Evolutionary conservation across 345 rosid genomes (phyloP).

Genomic region (Mercurialis annua): DNA sequence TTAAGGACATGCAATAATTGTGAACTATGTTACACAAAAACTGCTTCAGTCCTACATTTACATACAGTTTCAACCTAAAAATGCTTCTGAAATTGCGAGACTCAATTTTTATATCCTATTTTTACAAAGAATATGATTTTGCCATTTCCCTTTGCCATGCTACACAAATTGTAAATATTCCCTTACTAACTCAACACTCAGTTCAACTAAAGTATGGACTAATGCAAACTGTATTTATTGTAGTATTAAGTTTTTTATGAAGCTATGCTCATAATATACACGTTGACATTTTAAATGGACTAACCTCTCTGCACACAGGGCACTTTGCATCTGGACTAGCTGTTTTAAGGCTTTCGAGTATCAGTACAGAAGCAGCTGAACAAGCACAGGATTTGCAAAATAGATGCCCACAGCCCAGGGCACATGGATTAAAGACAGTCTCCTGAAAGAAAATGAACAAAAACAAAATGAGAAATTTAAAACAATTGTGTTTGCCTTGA

Average conservation of each 20-base stretch:
- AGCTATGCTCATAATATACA: too few relatives aligned
- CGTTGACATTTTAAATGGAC: background rate
- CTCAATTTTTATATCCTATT: too few relatives aligned
- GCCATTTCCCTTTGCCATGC: background rate
- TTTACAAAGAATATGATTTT: too few relatives aligned
- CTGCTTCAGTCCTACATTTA: too few relatives aligned
- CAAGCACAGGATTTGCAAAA: constrained; percentile 90
- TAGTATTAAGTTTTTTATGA: too few relatives aligned
- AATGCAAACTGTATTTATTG: background rate
- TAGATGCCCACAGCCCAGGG: constrained; percentile 86
- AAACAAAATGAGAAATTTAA: constrained; percentile 1
- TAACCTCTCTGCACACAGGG: constrained; percentile 93
- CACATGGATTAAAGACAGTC: constrained; percentile 75
- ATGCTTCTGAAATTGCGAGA: too few relatives aligned
- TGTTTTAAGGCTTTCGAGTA: constrained; percentile 66
- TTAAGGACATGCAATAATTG: too few relatives aligned
- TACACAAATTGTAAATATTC: background rate
- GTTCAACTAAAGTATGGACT: background rate
- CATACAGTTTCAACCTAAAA: too few relatives aligned
- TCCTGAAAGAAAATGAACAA: constrained; percentile 42
- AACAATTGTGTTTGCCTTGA: background rate
- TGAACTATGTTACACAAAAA: too few relatives aligned
- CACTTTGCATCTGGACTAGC: constrained; percentile 62
- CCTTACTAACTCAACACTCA: background rate
- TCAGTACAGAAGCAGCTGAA: constrained; percentile 76